Conservation (phyloP, 345 rosid species). For the Noccaea caerulescens region DNA sequence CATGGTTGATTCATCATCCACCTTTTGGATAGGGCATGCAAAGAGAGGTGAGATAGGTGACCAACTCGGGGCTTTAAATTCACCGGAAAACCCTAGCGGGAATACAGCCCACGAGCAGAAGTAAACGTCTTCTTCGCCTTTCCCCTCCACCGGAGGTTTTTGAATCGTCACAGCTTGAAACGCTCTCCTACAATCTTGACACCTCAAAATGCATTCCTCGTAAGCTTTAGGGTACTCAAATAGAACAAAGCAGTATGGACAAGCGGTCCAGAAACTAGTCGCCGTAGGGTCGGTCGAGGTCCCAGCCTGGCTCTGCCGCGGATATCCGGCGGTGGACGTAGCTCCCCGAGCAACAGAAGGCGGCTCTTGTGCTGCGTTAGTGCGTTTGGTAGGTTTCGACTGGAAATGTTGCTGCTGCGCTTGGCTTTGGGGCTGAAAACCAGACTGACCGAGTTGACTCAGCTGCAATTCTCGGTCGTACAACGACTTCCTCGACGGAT, state of each 20-base stretch:
- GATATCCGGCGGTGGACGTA: slow-evolving; percentile 20
- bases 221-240: slow-evolving; percentile 78
- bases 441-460: slow-evolving; percentile 54
- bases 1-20: slow-evolving; percentile 12
- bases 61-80: slow-evolving; percentile 53
- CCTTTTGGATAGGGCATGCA: slow-evolving; percentile 46
- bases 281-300: slow-evolving; percentile 37
- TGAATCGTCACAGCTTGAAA: slow-evolving; percentile 72
- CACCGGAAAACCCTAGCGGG: slow-evolving; percentile 68
- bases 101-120: slow-evolving; percentile 77
- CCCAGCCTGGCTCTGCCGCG: slow-evolving; percentile 36
- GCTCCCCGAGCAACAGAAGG: slow-evolving; percentile 21
- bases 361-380: slow-evolving; percentile 20
- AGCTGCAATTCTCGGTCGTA: slow-evolving; percentile 74
- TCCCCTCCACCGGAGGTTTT: slow-evolving; percentile 65
- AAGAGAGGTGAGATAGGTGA: slow-evolving; percentile 76
- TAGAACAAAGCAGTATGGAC: slow-evolving; percentile 82
- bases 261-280: slow-evolving; percentile 88
- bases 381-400: slow-evolving; percentile 27
- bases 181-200: slow-evolving; percentile 81
- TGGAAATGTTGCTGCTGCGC: slow-evolving; percentile 32
- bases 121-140: slow-evolving; percentile 60
- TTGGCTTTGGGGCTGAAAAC: slow-evolving; percentile 27
- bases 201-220: slow-evolving; percentile 74
- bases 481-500: slow-evolving; percentile 63